Percentiles rank a stretch among this genome's conserved stretches.
phyloP scores from a whole-genome alignment of 495 filamentous ascomycete species.

The Geopyxis carbonaria region DNA sequence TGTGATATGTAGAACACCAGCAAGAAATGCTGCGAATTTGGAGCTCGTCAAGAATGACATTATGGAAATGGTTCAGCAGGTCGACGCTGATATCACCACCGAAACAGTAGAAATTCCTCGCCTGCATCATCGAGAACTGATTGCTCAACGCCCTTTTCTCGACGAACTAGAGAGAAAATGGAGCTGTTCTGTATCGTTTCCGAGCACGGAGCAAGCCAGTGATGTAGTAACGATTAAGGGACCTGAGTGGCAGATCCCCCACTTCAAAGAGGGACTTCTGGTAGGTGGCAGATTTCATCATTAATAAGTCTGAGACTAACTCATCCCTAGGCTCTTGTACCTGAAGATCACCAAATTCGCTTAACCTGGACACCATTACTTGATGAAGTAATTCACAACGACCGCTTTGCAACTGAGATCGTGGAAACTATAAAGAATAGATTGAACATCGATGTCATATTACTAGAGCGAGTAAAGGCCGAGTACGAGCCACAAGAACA shows the following conservation, averaged over 20 bases:
- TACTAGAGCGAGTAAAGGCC: constrained; percentile 35
- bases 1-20: constrained; percentile 93
- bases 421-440: constrained; percentile 70
- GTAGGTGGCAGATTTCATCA: constrained; percentile 31
- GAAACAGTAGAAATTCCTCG: constrained; percentile 87
- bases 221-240: constrained; percentile 90
- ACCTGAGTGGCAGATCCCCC: constrained; percentile 91
- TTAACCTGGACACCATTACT: constrained; percentile 57
- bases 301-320: constrained; percentile 21
- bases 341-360: constrained; percentile 80
- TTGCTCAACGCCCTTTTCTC: constrained; percentile 65
- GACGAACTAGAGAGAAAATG: constrained; percentile 94
- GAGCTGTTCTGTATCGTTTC: constrained; percentile 97
- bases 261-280: constrained; percentile 86
- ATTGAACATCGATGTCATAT: constrained; percentile 71
- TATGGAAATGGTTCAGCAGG: constrained; percentile 97
- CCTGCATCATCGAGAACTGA: constrained; percentile 83
- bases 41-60: constrained; percentile 98
- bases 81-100: constrained; percentile 89
- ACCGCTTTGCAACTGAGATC: constrained; percentile 60
- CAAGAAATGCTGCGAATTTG: constrained; percentile 87
- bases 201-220: constrained; percentile 90
- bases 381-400: constrained; percentile 57
- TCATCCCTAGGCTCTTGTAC: constrained; percentile 63
- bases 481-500: constrained; percentile 11